Percentiles rank a stretch among this genome's conserved stretches.
Conservation (phyloP, 2,329 filamentous ascomycete genomes). For the Fusarium armeniacum region DNA sequence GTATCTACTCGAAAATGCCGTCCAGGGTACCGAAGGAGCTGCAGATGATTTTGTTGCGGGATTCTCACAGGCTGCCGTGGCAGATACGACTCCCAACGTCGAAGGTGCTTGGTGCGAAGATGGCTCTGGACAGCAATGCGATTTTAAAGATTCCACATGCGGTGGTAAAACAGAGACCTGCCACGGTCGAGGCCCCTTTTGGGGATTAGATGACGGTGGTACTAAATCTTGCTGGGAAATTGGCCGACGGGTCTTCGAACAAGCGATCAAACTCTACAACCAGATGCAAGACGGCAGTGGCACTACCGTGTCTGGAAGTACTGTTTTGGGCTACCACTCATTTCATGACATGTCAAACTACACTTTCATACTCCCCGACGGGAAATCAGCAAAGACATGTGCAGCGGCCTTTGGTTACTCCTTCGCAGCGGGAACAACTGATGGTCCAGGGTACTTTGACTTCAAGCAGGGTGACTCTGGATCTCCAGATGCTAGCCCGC, state of each 20-base stretch:
- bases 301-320: background rate
- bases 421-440: constrained; percentile 9
- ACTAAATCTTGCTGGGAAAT: constrained; percentile 23
- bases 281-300: constrained; percentile 8
- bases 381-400: background rate
- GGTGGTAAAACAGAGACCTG: background rate
- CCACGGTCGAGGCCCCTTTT: constrained; percentile 7
- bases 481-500: constrained; percentile 5
- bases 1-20: background rate
- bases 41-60: constrained; percentile 15
- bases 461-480: constrained; percentile 19
- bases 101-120: constrained; percentile 25
- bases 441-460: constrained; percentile 17
- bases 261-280: background rate
- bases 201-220: constrained; percentile 14
- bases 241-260: constrained; percentile 5
- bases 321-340: constrained; percentile 13
- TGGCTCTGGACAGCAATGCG: constrained; percentile 9
- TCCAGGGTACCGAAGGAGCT: background rate
- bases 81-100: constrained; percentile 1
- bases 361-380: background rate
- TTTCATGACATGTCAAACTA: constrained; percentile 11
- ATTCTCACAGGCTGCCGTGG: constrained; percentile 2
- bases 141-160: constrained; percentile 10
- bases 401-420: constrained; percentile 2